Base-by-base conservation (phyloP, 805 yeast species). In the Suhomyces xylopsoci region DNA sequence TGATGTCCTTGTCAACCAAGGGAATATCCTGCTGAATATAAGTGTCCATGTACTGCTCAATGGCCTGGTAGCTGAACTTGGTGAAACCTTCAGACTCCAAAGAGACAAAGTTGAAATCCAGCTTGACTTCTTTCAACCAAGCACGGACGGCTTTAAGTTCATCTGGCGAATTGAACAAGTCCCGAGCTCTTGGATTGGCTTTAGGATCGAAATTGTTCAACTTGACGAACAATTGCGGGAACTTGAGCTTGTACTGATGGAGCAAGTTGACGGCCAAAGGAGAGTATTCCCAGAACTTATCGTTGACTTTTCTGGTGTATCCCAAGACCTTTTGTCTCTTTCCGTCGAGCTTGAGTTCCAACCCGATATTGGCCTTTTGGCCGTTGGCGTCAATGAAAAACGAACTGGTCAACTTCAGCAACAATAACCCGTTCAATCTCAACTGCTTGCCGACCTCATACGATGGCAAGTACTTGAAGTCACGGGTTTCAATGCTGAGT, bases 301-400 rank as follows among this genome's bases (percentile, higher is more conserved):
- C 85, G 48, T 77, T 76, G 42, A 70, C 74, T 62, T 85, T 83
- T 54, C 84, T 80, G 1, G 97, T 84, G 71, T 84, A 93, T 4
- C 98, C 99, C 56, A 92, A 77, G 3, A 90, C 98, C 69, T 93
- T 93, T 62, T 82, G 80, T 59, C 90, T 82, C 54, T 82, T 81
- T 20, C 82, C 81, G 58, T 92, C 97, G 68, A 85, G 88, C 70
- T 92, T 92, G 67, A 94, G 76, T 52, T 87, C 88, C 57, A 94
- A 74, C 19, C 98, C 98, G 61, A 94, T 75, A 63, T 92, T 87
- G 8, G 78, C 62, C 57, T 80, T 79, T 7, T 61, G 57, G 19
- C 50, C 51, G 19, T 77, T 77, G 54, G 80, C 83, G 28, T 76
- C 79, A 54, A 92, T 76, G 73, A 86, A 69, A 60, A 75, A 88